phyloP scores from a whole-genome alignment of 2,329 filamentous ascomycete genomes.

The Gyromitra esculenta region DNA sequence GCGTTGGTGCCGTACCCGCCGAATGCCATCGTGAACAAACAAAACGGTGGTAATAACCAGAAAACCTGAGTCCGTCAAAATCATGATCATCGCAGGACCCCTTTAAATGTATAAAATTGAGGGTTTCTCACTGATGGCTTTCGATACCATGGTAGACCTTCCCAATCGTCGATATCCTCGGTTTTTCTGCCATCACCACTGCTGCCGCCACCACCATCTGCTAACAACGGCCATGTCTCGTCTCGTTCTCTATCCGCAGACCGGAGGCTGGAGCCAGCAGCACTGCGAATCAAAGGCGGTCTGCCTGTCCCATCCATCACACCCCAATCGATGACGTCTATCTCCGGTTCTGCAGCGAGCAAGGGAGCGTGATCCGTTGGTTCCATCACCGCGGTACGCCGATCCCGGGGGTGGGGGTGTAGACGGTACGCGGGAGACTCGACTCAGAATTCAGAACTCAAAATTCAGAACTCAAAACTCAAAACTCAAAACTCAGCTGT shows the following conservation, averaged over 20 bases:
- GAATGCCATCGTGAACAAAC: constrained; percentile 84
- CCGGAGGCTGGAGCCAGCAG: neutral
- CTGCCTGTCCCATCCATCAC: neutral
- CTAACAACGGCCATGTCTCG: constrained; percentile 31
- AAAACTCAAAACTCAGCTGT: neutral
- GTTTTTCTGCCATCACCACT: neutral
- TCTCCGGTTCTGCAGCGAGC: constrained; percentile 11
- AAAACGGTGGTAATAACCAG: constrained; percentile 84
- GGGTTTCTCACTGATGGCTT: constrained; percentile 68
- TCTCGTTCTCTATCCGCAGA: neutral
- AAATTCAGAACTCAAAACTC: neutral
- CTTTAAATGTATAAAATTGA: neutral
- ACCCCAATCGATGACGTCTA: neutral
- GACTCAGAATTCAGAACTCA: neutral
- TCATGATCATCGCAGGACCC: neutral
- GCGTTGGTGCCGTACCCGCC: constrained; percentile 68
- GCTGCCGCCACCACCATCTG: neutral
- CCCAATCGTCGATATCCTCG: constrained; percentile 66
- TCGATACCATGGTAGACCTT: constrained; percentile 70
- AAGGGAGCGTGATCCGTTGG: constrained; percentile 24
- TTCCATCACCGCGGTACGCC: constrained; percentile 18
- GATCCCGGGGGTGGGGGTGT: neutral
- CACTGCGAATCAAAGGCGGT: neutral
- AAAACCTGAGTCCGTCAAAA: constrained; percentile 68
- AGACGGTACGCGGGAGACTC: too few species aligned